A percentile compares a stretch with the other conserved stretches of the same genome.
These are phyloP conservation scores for Backusella mclennaniae DNA, from an alignment of 192 early-diverging fungal species.

Conservation along the genomic window DNA sequence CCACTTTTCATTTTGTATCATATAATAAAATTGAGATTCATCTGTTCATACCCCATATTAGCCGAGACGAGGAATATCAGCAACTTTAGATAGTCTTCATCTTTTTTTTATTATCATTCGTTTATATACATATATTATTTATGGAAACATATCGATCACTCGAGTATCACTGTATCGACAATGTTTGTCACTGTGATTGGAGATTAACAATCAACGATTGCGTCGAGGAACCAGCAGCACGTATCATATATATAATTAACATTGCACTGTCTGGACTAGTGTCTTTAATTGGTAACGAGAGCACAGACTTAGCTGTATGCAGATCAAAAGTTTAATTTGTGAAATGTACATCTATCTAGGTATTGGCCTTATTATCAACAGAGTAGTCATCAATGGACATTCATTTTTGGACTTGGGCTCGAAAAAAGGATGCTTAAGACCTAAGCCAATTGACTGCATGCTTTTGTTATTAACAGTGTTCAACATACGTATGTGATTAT, in stretches of 20 bases:
- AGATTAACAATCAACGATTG: conserved; percentile 22
- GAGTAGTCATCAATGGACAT: conserved; percentile 25
- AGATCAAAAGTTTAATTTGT: neutral
- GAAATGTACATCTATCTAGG: conserved; percentile 1
- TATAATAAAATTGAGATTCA: neutral
- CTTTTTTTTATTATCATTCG: neutral
- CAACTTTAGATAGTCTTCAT: neutral
- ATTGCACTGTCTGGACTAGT: conserved; percentile 22
- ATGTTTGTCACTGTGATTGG: conserved; percentile 23
- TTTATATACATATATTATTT: neutral
- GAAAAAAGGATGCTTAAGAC: conserved; percentile 20
- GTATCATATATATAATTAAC: conserved; percentile 20
- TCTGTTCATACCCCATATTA: neutral
- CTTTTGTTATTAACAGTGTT: conserved; percentile 21
- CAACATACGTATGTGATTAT: conserved; percentile 22
- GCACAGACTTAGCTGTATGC: neutral
- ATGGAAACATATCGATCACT: conserved; percentile 2
- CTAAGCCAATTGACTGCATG: conserved; percentile 32
- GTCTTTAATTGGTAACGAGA: conserved; percentile 20
- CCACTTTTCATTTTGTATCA: neutral
- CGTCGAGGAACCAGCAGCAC: conserved; percentile 12
- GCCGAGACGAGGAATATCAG: neutral
- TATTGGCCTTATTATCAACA: conserved; percentile 10
- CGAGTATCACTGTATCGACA: conserved; percentile 5
- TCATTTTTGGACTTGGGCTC: conserved; percentile 4